Conservation (phyloP, 1,284 basidiomycete genomes). For the Malassezia globosa region DNA sequence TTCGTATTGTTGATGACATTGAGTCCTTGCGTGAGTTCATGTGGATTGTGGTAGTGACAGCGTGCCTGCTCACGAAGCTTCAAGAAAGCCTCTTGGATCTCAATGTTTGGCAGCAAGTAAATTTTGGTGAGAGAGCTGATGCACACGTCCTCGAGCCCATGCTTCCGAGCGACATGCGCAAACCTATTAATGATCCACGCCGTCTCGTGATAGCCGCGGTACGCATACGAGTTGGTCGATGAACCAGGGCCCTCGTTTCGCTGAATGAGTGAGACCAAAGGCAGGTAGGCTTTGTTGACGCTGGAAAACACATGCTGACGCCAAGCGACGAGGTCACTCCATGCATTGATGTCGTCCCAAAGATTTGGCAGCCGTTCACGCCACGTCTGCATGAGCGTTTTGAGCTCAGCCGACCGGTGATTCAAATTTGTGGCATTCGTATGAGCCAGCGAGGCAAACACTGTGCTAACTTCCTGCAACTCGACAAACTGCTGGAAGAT, state of each 20-base stretch:
- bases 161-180: conserved; percentile 96
- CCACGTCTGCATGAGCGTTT: conserved; percentile 62
- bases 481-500: conserved; percentile 99
- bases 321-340: conserved; percentile 98
- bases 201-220: conserved; percentile 97
- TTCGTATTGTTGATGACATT: conserved; percentile 99
- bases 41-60: conserved; percentile 91
- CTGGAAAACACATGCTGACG: conserved; percentile 77
- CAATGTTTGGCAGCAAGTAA: conserved; percentile 97
- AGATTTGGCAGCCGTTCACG: conserved; percentile 88
- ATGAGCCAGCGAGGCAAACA: conserved; percentile 76
- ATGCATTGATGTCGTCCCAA: conserved; percentile 95
- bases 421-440: conserved; percentile 85
- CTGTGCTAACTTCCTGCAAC: conserved; percentile 67
- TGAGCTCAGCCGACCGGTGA: conserved; percentile 85
- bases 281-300: conserved; percentile 95
- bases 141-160: conserved; percentile 90
- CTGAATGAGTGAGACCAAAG: conserved; percentile 53
- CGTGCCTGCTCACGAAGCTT: conserved; percentile 98
- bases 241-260: conserved; percentile 52
- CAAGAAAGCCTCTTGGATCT: conserved; percentile 97
- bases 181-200: conserved; percentile 99
- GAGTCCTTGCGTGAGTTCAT: conserved; percentile 81
- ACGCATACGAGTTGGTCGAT: conserved; percentile 65
- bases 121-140: conserved; percentile 91